Base-by-base conservation (phyloP, 768 basidiomycete genomes). In the Calocera cornea region DNA sequence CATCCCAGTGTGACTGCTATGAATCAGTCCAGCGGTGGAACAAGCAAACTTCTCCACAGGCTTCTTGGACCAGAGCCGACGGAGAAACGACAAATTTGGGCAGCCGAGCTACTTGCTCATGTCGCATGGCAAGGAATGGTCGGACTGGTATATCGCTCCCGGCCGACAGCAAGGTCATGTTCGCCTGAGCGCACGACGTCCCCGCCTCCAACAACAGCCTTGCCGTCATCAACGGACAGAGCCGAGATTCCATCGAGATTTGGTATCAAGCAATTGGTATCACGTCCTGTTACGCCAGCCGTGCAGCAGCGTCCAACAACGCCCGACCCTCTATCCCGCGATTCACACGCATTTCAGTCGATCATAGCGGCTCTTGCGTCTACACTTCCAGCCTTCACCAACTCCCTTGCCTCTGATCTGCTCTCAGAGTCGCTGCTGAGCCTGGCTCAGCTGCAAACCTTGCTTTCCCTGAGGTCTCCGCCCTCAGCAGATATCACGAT, bases 121-220 rank as follows among this genome's bases (percentile, higher is more conserved):
- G 75, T 89, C 0, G 77, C 89, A 1, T 92, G 90, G 90, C 86
- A 83, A 24, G 85, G 83, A 8, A 79, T 91, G 65, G 84, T 90
- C 31, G 87, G 88, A 24, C 73, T 92, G 34, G 81, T 87, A 12
- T 82, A 88, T 74, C 83, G 90, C n/a, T 67, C 71, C 2, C 60
- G 34, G 24, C 70, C 40, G 2, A 10, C 65, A 12, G 22, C 31
- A 22, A 60, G 54, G 54, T 5, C 27, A 11, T 5, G 11, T 31
- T 60, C 31, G 8, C 54, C 54, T 2, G 54, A 60, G 31, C 54
- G 54, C 54, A 31, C 7, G 54, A 3, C 54, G 14, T 60, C 54
- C 10, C 54, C 54, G 10, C 54, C 54, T 16, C 31, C 24, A n/a
- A 19, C 19, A 5, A 19, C 19, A 8, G 24, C 19, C 7, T 33